phyloP scores from a whole-genome alignment of 345 rosid species.

The Lumnitzera littorea region DNA sequence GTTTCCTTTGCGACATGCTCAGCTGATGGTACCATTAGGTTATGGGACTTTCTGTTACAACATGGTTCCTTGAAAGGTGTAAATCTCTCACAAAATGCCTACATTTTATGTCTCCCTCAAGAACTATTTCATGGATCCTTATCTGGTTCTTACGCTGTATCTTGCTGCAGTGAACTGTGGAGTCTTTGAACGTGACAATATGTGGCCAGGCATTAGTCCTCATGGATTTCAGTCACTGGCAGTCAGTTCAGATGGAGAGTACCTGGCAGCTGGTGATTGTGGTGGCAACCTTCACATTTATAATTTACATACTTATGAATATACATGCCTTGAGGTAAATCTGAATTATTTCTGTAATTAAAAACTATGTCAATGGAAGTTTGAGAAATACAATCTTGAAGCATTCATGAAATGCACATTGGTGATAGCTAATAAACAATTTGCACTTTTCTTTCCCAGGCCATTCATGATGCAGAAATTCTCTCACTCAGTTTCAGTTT shows the following conservation, averaged over 20 bases:
- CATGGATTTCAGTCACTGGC: constrained; percentile 69
- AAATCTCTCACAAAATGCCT: constrained; percentile 1
- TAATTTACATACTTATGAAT: constrained; percentile 54
- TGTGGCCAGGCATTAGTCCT: constrained; percentile 38
- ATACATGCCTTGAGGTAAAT: constrained; percentile 54
- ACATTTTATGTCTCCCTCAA: background rate
- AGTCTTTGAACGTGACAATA: constrained; percentile 54
- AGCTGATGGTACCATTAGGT: constrained; percentile 71
- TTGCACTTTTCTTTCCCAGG: constrained; percentile 31
- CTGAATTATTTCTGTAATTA: background rate
- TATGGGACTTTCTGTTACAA: constrained; percentile 72
- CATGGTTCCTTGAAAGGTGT: constrained; percentile 25
- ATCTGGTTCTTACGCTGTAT: constrained; percentile 1
- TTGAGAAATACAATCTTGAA: too few relatives aligned
- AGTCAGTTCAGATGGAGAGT: constrained; percentile 68
- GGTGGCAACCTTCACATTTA: constrained; percentile 82
- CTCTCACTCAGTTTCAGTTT: constrained; percentile 71
- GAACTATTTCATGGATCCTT: background rate
- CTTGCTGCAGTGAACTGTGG: constrained; percentile 54
- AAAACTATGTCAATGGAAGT: too few relatives aligned
- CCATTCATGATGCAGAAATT: constrained; percentile 65
- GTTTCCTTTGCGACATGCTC: constrained; percentile 85
- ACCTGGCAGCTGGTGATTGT: constrained; percentile 75
- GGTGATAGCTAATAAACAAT: background rate
- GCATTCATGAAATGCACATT: too few relatives aligned